These are phyloP conservation scores for Chenopodium berlandieri DNA, from an alignment of 148 eudicot genomes.

Conservation along the genomic window DNA sequence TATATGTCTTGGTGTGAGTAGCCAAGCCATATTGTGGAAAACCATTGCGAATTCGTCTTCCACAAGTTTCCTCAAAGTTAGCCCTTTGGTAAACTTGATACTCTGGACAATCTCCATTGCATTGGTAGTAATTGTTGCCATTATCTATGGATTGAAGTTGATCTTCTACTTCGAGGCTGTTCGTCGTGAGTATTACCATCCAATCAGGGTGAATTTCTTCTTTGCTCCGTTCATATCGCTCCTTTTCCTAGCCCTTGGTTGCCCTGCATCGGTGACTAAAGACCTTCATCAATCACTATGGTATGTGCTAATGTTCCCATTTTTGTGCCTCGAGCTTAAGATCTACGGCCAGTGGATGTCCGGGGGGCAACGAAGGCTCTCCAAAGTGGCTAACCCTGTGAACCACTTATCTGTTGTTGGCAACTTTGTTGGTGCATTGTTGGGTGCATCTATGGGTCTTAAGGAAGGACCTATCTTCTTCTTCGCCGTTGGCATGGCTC, in stretches of 20 bases:
- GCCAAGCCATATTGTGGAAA: slow-evolving; percentile 93
- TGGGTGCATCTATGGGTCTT: slow-evolving; percentile 90
- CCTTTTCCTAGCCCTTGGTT: slow-evolving; percentile 63
- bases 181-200: slow-evolving; percentile 88
- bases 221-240: slow-evolving; percentile 84
- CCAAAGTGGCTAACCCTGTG: slow-evolving; percentile 86
- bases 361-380: slow-evolving; percentile 82
- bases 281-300: slow-evolving; percentile 48
- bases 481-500: slow-evolving; percentile 90
- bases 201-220: slow-evolving; percentile 84
- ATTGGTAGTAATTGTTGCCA: slow-evolving; percentile 38
- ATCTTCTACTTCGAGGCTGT: slow-evolving; percentile 89
- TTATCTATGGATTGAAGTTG: slow-evolving; percentile 54
- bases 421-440: slow-evolving; percentile 82
- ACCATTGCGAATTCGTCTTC: slow-evolving; percentile 54
- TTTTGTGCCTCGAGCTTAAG: slow-evolving; percentile 70
- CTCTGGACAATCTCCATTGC: slow-evolving; percentile 66
- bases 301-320: slow-evolving; percentile 83
- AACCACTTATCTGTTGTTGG: slow-evolving; percentile 82
- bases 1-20: slow-evolving; percentile 88
- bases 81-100: slow-evolving; percentile 51
- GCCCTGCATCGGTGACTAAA: slow-evolving; percentile 50
- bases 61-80: slow-evolving; percentile 58
- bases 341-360: slow-evolving; percentile 99
- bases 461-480: slow-evolving; percentile 89